Evolutionary conservation across 1,284 basidiomycete genomes (phyloP).

Genomic region (Leccinum ambiguum): DNA sequence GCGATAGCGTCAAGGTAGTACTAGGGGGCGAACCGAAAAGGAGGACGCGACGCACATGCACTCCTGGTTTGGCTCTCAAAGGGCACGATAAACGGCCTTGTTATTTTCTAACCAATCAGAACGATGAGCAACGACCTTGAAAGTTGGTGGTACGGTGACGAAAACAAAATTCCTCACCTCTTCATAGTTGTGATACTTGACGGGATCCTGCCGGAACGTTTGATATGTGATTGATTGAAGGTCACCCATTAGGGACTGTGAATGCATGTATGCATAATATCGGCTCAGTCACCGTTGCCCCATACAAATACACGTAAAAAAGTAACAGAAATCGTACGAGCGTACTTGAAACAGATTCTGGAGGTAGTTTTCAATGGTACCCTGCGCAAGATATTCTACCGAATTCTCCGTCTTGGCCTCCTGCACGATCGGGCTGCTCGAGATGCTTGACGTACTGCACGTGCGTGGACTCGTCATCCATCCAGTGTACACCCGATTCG

Average conservation of each 20-base stretch:
- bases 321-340: conserved; percentile 1
- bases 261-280: conserved; percentile 1
- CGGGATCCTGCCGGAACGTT: conserved; percentile 96
- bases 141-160: conserved; percentile 9
- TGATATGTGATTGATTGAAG: conserved; percentile 94
- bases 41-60: conserved; percentile 46
- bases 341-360: conserved; percentile 90
- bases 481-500: conserved; percentile 57
- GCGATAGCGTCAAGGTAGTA: too few relatives aligned
- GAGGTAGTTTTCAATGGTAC: conserved; percentile 88
- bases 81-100: conserved; percentile 79
- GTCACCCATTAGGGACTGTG: conserved; percentile 94
- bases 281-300: too few relatives aligned
- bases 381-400: conserved; percentile 86
- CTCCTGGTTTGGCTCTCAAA: conserved; percentile 41
- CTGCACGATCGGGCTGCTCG: conserved; percentile 63
- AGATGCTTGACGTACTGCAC: conserved; percentile 87
- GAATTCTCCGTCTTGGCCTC: conserved; percentile 63
- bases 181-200: conserved; percentile 96
- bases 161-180: conserved; percentile 52
- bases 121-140: not conserved
- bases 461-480: conserved; percentile 78
- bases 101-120: conserved; percentile 17
- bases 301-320: too few relatives aligned
- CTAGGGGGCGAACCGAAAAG: too few relatives aligned